Conservation (phyloP, 305 asterid species). For the Fraxinus latifolia region DNA sequence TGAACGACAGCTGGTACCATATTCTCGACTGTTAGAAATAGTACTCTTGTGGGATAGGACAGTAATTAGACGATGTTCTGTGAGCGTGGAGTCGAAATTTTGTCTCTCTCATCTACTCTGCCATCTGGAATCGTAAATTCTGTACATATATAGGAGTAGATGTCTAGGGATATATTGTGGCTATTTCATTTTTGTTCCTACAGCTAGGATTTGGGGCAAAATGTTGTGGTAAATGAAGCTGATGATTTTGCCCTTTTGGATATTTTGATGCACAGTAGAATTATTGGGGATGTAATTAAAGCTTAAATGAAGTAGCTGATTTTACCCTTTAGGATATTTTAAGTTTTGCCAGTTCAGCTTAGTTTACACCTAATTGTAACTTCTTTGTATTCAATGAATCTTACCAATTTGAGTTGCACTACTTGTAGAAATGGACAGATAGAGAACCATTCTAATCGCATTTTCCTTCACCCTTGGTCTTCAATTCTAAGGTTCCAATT, state of each 20-base stretch:
- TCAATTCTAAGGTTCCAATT: not conserved
- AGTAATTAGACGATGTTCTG: not conserved
- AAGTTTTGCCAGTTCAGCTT: not conserved
- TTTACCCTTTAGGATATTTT: not conserved
- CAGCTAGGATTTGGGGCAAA: not conserved
- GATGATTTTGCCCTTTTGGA: not conserved
- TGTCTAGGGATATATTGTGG: slow-evolving; percentile 15
- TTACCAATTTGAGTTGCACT: not conserved
- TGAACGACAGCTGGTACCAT: not conserved
- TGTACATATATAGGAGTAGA: slow-evolving; percentile 36
- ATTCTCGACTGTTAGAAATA: not conserved
- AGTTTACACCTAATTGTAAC: not conserved
- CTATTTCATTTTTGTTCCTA: slow-evolving; percentile 8
- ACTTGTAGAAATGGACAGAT: not conserved
- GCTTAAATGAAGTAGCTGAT: not conserved
- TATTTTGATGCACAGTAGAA: not conserved
- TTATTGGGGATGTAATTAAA: not conserved
- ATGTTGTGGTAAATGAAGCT: not conserved
- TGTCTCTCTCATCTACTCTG: slow-evolving; percentile 30
- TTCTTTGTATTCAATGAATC: not conserved
- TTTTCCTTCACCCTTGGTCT: not conserved
- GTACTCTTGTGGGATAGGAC: not conserved
- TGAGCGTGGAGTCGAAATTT: slow-evolving; percentile 33
- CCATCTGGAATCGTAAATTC: slow-evolving; percentile 24
- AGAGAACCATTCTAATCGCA: not conserved